phyloP scores from a whole-genome alignment of 345 rosid genomes.

The Gossypium ekmanianum region DNA sequence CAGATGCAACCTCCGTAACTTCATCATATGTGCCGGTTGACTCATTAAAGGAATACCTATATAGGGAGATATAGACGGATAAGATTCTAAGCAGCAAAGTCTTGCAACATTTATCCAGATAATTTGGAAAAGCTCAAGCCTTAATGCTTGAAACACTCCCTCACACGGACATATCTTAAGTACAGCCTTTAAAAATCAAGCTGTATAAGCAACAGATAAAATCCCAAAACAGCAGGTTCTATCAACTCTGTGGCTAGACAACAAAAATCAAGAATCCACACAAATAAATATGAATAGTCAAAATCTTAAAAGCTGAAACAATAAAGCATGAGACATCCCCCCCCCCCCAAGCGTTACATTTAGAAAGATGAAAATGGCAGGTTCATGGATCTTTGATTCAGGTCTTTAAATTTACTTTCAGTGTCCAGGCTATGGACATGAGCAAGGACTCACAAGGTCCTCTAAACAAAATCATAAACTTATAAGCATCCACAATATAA shows the following conservation, averaged over 20 bases:
- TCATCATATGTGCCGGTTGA: constrained; percentile 47
- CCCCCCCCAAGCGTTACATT: too few species aligned
- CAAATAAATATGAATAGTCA: background rate
- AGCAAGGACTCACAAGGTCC: background rate
- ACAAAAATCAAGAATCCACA: background rate
- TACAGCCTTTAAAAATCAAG: background rate
- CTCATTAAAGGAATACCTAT: constrained; percentile 59
- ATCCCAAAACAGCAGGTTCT: background rate
- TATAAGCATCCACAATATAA: background rate
- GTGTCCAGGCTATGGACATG: background rate
- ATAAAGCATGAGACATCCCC: background rate
- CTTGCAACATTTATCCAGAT: background rate
- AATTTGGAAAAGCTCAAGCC: background rate
- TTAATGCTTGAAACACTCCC: background rate
- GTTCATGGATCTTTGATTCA: background rate
- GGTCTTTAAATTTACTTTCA: background rate
- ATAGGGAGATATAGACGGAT: background rate
- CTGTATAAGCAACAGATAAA: background rate
- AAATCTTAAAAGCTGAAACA: background rate
- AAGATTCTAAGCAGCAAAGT: background rate
- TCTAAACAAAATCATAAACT: background rate
- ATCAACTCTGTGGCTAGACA: background rate
- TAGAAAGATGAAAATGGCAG: background rate
- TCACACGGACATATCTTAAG: background rate
- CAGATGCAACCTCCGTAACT: constrained; percentile 27